Base-by-base conservation (phyloP, 305 asterid genomes). In the Fraxinus xanthoxyloides region DNA sequence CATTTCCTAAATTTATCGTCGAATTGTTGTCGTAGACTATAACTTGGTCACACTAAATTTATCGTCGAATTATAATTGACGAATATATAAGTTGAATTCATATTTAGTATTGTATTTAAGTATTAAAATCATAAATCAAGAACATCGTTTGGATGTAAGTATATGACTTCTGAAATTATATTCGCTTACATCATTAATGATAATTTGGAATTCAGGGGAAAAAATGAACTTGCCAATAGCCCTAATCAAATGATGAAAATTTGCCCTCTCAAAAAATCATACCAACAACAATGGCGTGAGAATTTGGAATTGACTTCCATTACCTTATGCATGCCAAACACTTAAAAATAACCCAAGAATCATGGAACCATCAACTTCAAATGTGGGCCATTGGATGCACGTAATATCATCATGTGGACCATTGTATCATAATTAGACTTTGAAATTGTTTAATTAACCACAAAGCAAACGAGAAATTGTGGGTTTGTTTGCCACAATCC, bases 391-490 rank as follows among this genome's bases (percentile, higher is more conserved):
- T 67, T 67, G 74, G 74, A 67, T 30, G 38, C 74, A 67, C 74
- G 74, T 67, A 67, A 26, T 30, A 6, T 67, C 35, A 67, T 67
- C 36, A 67, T 67, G 74, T 67, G 74, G 74, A 67, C 74, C 74
- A 67, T 67, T 12, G 36, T 21, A 26, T 67, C 74, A 67, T 67
- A 67, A 67, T 67, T 67, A 28, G 9, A 67, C 74, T 28, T 67
- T 13, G 13, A 30, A 67, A 24, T 67, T 67, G 74, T 67, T 67
- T 26, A 67, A 28, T 12, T 67, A 28, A 67, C 23, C 35, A 48
- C 59, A 67, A 67, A 67, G 74, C 74, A 67, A 67, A 67, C 74
- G 30, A 30, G 35, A 67, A 19, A 67, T 12, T 9, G 28, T 67
- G 74, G 35, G 21, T 1, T 67, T 67, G 74, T 67, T 67, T 67